Evolutionary conservation across 768 basidiomycete species (phyloP), one percentile per base, ranked within the genome.

Genomic region (Termitomyces heimii): DNA sequence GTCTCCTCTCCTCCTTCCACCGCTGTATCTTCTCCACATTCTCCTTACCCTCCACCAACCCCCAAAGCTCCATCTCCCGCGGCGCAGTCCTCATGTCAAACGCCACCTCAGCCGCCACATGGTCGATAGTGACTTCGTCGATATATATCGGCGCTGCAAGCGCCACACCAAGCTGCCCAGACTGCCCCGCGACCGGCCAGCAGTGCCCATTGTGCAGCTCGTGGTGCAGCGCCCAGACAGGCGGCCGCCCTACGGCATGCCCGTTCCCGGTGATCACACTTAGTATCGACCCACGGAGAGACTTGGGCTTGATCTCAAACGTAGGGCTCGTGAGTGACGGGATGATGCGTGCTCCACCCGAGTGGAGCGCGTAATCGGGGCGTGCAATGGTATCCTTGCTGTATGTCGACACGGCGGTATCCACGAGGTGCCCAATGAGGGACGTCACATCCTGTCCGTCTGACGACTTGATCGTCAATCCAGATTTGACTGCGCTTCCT

Each of bases 1-100:
- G 67, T 35, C 68, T 71, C 66, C 73, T 76, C 67, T 78, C 75
- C 60, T 71, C 77, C 60, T 72, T 74, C 76, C 86, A 91, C 53
- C 72, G 78, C 28, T 65, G 66, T 29, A 90, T 75, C 67, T 84
- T 88, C 35, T 70, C 79, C 6, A 83, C 54, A 62, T 94, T 91
- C 50, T 90, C 88, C 51, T 66, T 59, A 10, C 89, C 91, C 61
- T 97, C 94, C 34, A 96, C 81, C 62, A 94, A 70, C 0, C 85
- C 94, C 94, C 94, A 96, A 5, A 96, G 82, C 63, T 97, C 92
- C 83, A 98, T 91, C 43, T 87, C 77, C 57, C 82, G 76, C 43
- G 96, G 96, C 1, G 93, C 92, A 40, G 85, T 85, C 39, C 84
- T 77, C 71, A 91, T 77, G 63, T 95, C 92, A 66, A 84, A 83